phyloP scores from a whole-genome alignment of 768 basidiomycete species.

The Pleurotus eryngii region DNA sequence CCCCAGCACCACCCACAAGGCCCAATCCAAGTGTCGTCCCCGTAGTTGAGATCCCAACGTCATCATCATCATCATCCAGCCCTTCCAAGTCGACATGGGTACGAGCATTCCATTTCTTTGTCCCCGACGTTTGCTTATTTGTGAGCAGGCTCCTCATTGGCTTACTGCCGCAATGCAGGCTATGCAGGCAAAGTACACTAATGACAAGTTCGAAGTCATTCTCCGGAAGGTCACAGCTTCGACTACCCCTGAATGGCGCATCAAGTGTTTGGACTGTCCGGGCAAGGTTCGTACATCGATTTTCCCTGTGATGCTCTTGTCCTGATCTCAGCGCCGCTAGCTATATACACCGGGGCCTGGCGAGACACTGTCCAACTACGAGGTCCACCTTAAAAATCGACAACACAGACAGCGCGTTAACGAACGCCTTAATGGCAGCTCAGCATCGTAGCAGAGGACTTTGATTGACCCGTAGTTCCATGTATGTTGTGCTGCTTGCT shows the following conservation, averaged over 20 bases:
- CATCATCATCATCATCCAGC: conserved; percentile 14
- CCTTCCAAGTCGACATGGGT: conserved; percentile 26
- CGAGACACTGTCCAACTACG: conserved; percentile 85
- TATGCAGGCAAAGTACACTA: conserved; percentile 70
- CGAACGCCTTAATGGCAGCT: conserved; percentile 39
- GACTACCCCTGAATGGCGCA: conserved; percentile 78
- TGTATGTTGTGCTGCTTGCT: conserved; percentile 11
- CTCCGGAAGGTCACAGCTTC: conserved; percentile 53
- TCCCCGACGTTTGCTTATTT: conserved; percentile 5
- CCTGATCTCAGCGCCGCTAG: conserved; percentile 32
- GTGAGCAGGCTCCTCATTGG: conserved; percentile 58
- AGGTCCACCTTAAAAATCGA: conserved; percentile 88
- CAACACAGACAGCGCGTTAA: conserved; percentile 75
- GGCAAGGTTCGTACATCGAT: conserved; percentile 63
- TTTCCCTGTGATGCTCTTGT: conserved; percentile 2
- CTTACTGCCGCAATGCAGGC: conserved; percentile 60
- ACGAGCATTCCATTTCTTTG: conserved; percentile 1
- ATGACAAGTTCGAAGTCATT: conserved; percentile 81
- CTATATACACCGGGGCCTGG: conserved; percentile 89
- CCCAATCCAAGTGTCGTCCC: background rate
- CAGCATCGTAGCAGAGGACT: conserved; percentile 17
- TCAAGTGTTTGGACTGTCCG: conserved; percentile 90
- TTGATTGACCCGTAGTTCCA: conserved; percentile 7
- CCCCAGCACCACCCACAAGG: conserved; percentile 5
- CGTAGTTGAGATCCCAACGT: conserved; percentile 19